Conservation (phyloP, 163 green algal species). For the Volvox carteri region DNA sequence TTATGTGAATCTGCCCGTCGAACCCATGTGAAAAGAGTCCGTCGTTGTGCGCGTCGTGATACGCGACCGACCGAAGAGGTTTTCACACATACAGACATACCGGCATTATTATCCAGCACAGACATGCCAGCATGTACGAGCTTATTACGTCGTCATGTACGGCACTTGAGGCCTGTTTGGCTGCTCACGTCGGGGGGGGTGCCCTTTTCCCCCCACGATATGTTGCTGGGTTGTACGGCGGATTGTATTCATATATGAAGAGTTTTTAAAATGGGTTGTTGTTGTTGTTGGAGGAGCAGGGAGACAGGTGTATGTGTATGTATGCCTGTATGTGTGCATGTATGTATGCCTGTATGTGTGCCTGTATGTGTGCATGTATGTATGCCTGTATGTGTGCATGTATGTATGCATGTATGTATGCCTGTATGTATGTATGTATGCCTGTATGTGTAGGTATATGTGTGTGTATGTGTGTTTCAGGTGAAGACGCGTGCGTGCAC, state of each 20-base stretch:
- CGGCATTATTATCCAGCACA: background rate
- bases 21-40: background rate
- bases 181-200: background rate
- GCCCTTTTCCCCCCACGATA: background rate
- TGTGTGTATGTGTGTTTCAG: slow-evolving; percentile 8
- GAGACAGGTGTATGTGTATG: background rate
- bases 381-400: background rate
- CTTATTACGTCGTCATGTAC: background rate
- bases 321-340: slow-evolving; percentile 1
- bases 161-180: background rate
- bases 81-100: too few species aligned
- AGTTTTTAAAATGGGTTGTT: too few species aligned
- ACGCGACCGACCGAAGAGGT: too few species aligned
- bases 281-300: too few species aligned
- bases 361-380: slow-evolving; percentile 1
- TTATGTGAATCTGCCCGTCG: background rate
- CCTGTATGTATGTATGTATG: slow-evolving; percentile 8
- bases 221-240: background rate
- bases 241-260: background rate
- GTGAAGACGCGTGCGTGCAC: too few species aligned
- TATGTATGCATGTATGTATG: slow-evolving; percentile 3
- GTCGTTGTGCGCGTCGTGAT: too few species aligned
- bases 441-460: background rate
- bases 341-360: slow-evolving; percentile 4
- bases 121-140: background rate